These are phyloP conservation scores for Triticum dicoccoides DNA, from an alignment of 176 grass and related monocot species.

Conservation along the genomic window DNA sequence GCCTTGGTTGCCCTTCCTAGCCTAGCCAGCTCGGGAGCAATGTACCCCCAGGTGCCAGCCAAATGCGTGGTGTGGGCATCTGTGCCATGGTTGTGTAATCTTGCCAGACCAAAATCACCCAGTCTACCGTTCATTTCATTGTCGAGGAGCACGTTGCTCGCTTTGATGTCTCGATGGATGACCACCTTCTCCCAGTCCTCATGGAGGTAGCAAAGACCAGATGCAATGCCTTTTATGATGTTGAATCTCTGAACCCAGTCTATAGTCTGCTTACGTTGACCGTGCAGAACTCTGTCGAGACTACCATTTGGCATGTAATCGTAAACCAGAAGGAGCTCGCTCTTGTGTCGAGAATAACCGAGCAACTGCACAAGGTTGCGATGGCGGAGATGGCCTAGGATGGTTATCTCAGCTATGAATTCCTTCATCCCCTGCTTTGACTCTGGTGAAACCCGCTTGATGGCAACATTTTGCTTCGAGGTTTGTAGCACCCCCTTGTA, in stretches of 20 bases:
- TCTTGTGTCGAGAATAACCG: neutral
- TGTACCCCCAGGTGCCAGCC: constrained; percentile 38
- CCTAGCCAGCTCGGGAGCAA: constrained; percentile 40
- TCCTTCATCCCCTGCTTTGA: neutral
- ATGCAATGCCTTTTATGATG: neutral
- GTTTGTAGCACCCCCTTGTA: neutral
- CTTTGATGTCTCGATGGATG: neutral
- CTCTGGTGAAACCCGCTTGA: neutral
- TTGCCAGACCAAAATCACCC: neutral
- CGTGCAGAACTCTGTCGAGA: neutral
- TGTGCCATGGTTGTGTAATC: constrained; percentile 7
- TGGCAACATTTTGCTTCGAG: neutral
- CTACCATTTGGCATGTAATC: neutral
- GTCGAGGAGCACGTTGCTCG: neutral
- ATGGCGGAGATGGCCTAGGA: neutral
- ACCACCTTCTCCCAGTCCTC: neutral
- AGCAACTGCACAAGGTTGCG: neutral
- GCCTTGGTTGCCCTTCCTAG: constrained; percentile 42
- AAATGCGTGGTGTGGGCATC: constrained; percentile 2
- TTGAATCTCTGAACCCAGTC: neutral
- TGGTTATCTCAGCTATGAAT: neutral
- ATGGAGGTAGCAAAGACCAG: constrained; percentile 1
- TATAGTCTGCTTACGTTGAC: neutral
- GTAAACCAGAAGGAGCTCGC: neutral
- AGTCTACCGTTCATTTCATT: neutral